Percentiles rank a stretch among this genome's conserved stretches.
Conservation (phyloP, 208 protist genomes). For the Zelonia costaricensis region DNA sequence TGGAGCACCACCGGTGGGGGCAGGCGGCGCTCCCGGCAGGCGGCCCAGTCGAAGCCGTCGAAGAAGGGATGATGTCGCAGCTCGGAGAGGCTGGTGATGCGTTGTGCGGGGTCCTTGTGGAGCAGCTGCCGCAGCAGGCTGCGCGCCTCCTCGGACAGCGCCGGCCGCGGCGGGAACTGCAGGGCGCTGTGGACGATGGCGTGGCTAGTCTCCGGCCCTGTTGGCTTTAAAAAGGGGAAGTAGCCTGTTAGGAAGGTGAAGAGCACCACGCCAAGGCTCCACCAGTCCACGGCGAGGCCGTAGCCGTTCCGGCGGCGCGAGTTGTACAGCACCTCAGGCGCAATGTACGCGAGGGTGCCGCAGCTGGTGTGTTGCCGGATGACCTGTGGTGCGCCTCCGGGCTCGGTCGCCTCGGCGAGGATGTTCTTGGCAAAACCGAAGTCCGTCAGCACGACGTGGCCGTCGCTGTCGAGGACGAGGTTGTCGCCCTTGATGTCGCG, state of each 20-base stretch:
- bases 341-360: slow-evolving; percentile 90
- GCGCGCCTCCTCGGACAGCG: slow-evolving; percentile 32
- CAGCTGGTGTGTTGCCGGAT: slow-evolving; percentile 75
- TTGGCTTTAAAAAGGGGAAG: slow-evolving; percentile 73
- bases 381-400: slow-evolving; percentile 7
- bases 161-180: slow-evolving; percentile 48
- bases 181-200: slow-evolving; percentile 45
- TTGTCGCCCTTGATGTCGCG: slow-evolving; percentile 92
- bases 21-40: slow-evolving; percentile 53
- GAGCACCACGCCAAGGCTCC: slow-evolving; percentile 78
- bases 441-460: slow-evolving; percentile 81
- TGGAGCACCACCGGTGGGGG: slow-evolving; percentile 58
- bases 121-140: slow-evolving; percentile 51
- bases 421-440: slow-evolving; percentile 89
- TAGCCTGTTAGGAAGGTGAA: slow-evolving; percentile 76
- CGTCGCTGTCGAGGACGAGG: slow-evolving; percentile 76
- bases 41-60: slow-evolving; percentile 70
- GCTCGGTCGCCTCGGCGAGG: background rate
- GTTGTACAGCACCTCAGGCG: slow-evolving; percentile 75
- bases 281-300: slow-evolving; percentile 82
- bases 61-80: slow-evolving; percentile 70
- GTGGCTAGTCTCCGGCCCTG: slow-evolving; percentile 51
- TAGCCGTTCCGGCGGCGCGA: slow-evolving; percentile 48
- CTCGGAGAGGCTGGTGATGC: slow-evolving; percentile 43
- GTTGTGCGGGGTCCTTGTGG: slow-evolving; percentile 55